Base-by-base conservation (phyloP, 148 eudicot species). In the Silene latifolia region DNA sequence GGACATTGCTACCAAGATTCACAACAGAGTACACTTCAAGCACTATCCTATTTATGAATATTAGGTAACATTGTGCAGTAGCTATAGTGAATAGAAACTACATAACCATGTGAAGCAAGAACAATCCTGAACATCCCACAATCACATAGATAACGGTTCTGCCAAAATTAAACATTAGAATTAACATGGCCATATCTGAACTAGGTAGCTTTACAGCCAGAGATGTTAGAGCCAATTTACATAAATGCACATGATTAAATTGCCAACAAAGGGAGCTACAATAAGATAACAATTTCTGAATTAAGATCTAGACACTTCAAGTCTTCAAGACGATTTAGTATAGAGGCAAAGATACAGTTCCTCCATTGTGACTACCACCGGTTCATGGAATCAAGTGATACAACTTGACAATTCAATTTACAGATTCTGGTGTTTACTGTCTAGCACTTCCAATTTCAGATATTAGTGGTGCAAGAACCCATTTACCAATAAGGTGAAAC, bases 11-110 rank as follows among this genome's bases (percentile, higher is more conserved):
- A 4, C 15, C 47, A 35, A 53, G 12, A 77, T 47, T 29, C 23
- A 56, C 60, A 70, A 42, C 32, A 23, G n/a, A 51, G 18, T 65
- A 71, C 21, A 14, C 47, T 29, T 19, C 17, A 24, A 10, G 10
- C 39, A 14, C n/a, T 27, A 56, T 29, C 4, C 17, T 63, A 58
- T 20, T 20, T 8, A 71, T 60, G 67, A 27, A 23, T 21, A 29
- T 73, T 60, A 69, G 63, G 63, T 44, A 19, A 39, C 51, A 53
- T 7, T 44, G 67, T 15, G 62, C 9, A 71, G 58, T 66, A 69
- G 62, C 67, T 68, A 17, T n/a, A 62, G 42, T 25, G 27, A 47
- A 54, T 59, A 29, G 42, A n/a, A 25, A 69, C 25, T 27, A 65
- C 48, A 42, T 4, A 61, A 54, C 46, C 21, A 63, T 20, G 48